Conservation (phyloP, 345 rosid genomes). For the Pseudoturritis turrita region DNA sequence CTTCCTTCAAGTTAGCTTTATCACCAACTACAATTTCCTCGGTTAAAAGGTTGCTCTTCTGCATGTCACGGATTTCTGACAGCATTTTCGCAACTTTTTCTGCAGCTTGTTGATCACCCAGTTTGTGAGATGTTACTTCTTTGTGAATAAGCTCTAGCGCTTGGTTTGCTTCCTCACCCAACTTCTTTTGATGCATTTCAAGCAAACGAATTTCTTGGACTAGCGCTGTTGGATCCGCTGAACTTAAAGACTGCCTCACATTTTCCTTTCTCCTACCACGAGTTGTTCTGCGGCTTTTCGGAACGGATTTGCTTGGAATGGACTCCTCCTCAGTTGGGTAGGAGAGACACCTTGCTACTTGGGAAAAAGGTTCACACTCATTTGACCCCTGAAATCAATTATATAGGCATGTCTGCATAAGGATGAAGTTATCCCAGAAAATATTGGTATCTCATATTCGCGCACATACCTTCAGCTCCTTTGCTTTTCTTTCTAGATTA, state of each 20-base stretch:
- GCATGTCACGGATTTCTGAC: conserved; percentile 79
- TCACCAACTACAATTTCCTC: conserved; percentile 56
- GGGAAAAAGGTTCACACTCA: conserved; percentile 56
- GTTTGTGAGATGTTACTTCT: conserved; percentile 72
- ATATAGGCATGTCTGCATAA: not conserved
- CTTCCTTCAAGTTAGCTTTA: conserved; percentile 68
- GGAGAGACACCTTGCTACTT: conserved; percentile 72
- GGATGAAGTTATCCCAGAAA: not conserved
- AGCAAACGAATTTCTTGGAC: conserved; percentile 82
- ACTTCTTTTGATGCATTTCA: conserved; percentile 76
- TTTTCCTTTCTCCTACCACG: conserved; percentile 41
- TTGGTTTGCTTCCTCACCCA: conserved; percentile 87
- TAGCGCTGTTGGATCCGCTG: conserved; percentile 67
- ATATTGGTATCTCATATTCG: not conserved
- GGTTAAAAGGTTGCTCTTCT: conserved; percentile 44
- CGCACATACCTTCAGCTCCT: conserved; percentile 63
- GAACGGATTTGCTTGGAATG: conserved; percentile 34
- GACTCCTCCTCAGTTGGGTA: conserved; percentile 45
- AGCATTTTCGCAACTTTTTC: conserved; percentile 76
- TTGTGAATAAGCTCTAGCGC: conserved; percentile 92
- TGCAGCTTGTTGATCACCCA: conserved; percentile 79
- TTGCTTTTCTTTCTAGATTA: conserved; percentile 64
- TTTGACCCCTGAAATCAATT: conserved; percentile 41
- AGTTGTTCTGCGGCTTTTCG: conserved; percentile 38
- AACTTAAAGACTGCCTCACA: conserved; percentile 61